Evolutionary conservation across 352 stramenopile species (phyloP), one percentile per base, ranked within the genome.

Genomic region (Phytophthora lateralis): DNA sequence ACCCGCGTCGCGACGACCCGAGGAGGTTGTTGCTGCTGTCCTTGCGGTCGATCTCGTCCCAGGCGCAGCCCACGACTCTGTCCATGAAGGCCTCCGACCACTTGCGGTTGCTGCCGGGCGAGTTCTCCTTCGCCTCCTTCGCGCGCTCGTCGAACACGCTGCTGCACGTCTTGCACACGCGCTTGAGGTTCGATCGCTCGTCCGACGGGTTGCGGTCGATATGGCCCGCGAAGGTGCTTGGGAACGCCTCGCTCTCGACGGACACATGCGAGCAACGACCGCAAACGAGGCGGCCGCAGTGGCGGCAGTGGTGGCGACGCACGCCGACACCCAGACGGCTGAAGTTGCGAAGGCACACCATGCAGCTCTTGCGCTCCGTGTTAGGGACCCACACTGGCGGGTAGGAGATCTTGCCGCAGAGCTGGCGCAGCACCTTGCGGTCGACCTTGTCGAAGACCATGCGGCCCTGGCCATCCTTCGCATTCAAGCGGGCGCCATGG

Each of bases 391-490:
- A 96, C 64, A 96, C 85, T 4, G 87, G 87, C 39, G 87, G 83
- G 53, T 76, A 84, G 24, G 82, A 78, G 55, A 96, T 91, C 62
- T 93, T 91, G 46, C 63, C 64, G 52, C 88, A 80, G 14, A 96
- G 70, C 49, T 90, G 80, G 3, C 84, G 84, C 39, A 96, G 66
- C 18, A 89, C 44, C 58, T 86, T 86, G 44, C 78, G 76, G 57
- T 92, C 82, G 18, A 88, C 78, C 69, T 94, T 94, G 30, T 94
- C 87, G 48, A 92, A 96, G 6, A 94, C 83, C 75, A 91, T 94
- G 41, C 78, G 78, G 17, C 75, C 82, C 18, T 85, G 73, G 21
- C 82, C 78, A 51, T 95, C 87, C 71, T 93, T 92, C 47, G 68
- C 51, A 42, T 95, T 80, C 4, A 95, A 60, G 0, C 87, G 87